Percentiles rank a stretch among this genome's conserved stretches.
Conservation (phyloP, 2,329 filamentous ascomycete species). For the Mycosphaerella sp. region DNA sequence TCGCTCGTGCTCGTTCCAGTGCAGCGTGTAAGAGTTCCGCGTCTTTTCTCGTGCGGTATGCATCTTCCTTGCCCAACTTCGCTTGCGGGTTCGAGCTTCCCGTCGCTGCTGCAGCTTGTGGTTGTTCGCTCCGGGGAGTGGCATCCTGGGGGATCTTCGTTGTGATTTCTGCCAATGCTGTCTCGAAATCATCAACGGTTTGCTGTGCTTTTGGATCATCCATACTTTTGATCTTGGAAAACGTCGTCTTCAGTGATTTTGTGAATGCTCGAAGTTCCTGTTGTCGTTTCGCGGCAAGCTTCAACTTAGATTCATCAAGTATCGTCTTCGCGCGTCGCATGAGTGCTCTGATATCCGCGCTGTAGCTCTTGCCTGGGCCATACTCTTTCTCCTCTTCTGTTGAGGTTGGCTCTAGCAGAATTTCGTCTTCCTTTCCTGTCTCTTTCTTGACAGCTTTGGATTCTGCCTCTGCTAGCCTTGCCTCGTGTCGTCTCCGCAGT, state of each 20-base stretch:
- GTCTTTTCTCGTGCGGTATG: conserved; percentile 51
- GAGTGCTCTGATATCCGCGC: conserved; percentile 49
- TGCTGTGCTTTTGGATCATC: conserved; percentile 21
- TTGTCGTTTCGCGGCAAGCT: conserved; percentile 64
- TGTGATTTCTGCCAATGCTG: conserved; percentile 33
- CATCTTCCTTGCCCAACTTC: conserved; percentile 39
- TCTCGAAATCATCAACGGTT: conserved; percentile 33
- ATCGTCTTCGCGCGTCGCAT: conserved; percentile 55
- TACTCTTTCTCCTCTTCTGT: conserved; percentile 12
- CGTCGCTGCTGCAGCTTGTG: conserved; percentile 22
- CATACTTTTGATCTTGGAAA: conserved; percentile 47
- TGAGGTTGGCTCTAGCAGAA: conserved; percentile 20
- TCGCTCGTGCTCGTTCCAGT: conserved; percentile 61
- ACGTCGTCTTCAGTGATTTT: conserved; percentile 56
- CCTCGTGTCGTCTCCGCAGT: conserved; percentile 13
- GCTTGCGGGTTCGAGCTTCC: conserved; percentile 26
- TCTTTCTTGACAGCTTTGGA: conserved; percentile 17
- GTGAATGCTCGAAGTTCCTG: conserved; percentile 68
- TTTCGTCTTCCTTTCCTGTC: conserved; percentile 16
- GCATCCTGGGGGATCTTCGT: conserved; percentile 42
- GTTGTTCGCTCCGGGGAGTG: conserved; percentile 16
- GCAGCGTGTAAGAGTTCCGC: conserved; percentile 50
- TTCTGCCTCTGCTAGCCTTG: conserved; percentile 22
- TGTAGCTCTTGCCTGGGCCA: conserved; percentile 12
- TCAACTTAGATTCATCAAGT: conserved; percentile 45